Evolutionary conservation across 164 flowering plant genomes (phyloP).

Genomic region (Warburgia ugandensis): DNA sequence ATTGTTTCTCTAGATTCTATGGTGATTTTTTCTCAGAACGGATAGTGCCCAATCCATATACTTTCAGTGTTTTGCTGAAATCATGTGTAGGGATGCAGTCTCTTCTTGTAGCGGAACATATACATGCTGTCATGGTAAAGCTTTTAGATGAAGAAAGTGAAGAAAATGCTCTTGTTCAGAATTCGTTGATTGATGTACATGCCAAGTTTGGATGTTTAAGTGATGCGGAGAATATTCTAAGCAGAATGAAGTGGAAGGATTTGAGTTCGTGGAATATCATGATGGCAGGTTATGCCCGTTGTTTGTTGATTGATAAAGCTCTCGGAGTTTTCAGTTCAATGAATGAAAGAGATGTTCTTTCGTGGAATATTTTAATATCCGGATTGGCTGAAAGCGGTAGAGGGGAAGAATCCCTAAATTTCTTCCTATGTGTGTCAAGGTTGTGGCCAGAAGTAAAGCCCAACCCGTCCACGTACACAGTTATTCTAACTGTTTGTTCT

Average conservation of each 20-base stretch:
- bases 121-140: slow-evolving; percentile 19
- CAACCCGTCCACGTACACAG: slow-evolving; percentile 5
- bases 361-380: slow-evolving; percentile 25
- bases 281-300: slow-evolving; percentile 17
- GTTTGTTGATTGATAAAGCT: slow-evolving; percentile 20
- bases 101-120: slow-evolving; percentile 14
- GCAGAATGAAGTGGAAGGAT: slow-evolving; percentile 19
- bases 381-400: slow-evolving; percentile 22
- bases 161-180: slow-evolving; percentile 13
- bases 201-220: slow-evolving; percentile 17
- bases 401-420: slow-evolving; percentile 16
- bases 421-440: slow-evolving; percentile 11
- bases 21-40: slow-evolving; percentile 12
- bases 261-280: slow-evolving; percentile 24
- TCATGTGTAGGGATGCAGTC: slow-evolving; percentile 14
- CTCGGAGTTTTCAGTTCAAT: slow-evolving; percentile 11
- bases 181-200: slow-evolving; percentile 23
- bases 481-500: slow-evolving; percentile 6
- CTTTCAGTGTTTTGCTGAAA: slow-evolving; percentile 21
- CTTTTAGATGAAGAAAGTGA: slow-evolving; percentile 8
- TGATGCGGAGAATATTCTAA: slow-evolving; percentile 22
- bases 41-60: slow-evolving; percentile 21
- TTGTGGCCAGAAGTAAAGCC: slow-evolving; percentile 7
- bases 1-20: slow-evolving; percentile 14
- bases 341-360: slow-evolving; percentile 21